Evolutionary conservation across 805 yeast genomes (phyloP).

Genomic region (Candida patagonica): DNA sequence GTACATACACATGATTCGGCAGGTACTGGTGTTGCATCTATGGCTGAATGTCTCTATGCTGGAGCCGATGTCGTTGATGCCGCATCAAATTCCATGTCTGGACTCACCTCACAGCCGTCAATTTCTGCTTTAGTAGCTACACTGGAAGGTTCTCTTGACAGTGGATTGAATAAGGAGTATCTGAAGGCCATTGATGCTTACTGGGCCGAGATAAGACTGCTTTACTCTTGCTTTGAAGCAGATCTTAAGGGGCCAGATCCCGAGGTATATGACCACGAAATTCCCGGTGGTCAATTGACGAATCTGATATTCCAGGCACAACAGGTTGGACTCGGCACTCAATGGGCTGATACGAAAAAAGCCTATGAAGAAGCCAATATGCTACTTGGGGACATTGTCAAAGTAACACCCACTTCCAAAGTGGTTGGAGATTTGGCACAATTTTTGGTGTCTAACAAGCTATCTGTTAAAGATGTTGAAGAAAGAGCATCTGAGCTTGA

Average conservation of each 20-base stretch:
- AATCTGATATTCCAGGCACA: conserved; percentile 98
- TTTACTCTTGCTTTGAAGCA: conserved; percentile 96
- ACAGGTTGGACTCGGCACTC: conserved; percentile 94
- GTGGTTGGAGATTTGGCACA: conserved; percentile 99
- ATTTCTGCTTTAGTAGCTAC: conserved; percentile 89
- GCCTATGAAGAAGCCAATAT: conserved; percentile 88
- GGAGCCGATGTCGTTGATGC: conserved; percentile 99
- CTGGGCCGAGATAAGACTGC: conserved; percentile 98
- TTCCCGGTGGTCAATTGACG: conserved; percentile 99
- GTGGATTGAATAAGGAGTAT: conserved; percentile 56
- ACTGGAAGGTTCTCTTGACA: conserved; percentile 73
- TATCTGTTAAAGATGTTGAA: conserved; percentile 74
- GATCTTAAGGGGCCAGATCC: conserved; percentile 99
- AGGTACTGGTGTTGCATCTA: conserved; percentile 97
- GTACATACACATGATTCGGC: conserved; percentile 99
- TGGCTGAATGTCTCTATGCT: conserved; percentile 87
- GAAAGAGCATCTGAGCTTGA: conserved; percentile 84
- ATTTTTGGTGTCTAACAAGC: conserved; percentile 94
- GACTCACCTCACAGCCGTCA: conserved; percentile 97
- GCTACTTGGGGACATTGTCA: conserved; percentile 91
- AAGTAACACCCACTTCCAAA: conserved; percentile 99
- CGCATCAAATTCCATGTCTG: conserved; percentile 95
- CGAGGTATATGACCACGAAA: conserved; percentile 96
- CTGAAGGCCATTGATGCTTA: conserved; percentile 83
- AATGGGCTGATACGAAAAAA: conserved; percentile 93